Evolutionary conservation across 2,329 filamentous ascomycete genomes (phyloP), one percentile per base, ranked within the genome.

Genomic region (Alternaria arbusti): DNA sequence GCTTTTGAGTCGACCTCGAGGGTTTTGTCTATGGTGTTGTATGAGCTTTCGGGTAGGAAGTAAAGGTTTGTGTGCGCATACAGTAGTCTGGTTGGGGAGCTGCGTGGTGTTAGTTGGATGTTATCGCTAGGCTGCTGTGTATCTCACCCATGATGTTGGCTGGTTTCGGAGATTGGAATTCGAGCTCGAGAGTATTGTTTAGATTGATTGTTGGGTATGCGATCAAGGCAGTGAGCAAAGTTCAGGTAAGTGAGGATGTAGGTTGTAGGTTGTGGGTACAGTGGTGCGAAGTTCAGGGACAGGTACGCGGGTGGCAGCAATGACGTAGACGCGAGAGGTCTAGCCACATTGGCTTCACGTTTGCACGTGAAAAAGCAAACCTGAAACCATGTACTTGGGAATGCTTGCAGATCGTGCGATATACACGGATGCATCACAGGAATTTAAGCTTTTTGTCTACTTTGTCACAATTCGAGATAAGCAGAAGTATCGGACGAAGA

Each of bases 1-100:
- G 95, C 94, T 70, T 86, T 90, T 36, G 92, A 87, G 55, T 89
- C 78, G 64, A 97, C 81, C 67, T 91, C 91, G 54, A 97, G 89
- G 46, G 74, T 63, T 50, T 71, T 72, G 60, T 78, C 69, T 73
- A 26, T n/a, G 30, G 5, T 23, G 3, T 5, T 12, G 20, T 50
- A 50, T 61, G 15, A 66, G 62, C 23, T 45, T 51, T 10, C 12
- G 25, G 15, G 11, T 3, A 8, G 17, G 17, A n/a, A 8, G 10
- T 5, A 12, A 6, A 28, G 7, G 3, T 13, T 10, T 44, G 28
- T 17, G 44, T 28, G 57, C 20, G 51, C 67, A 59, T 73, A 75
- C 73, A 75, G 57, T 74, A 75, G 66, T 75, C 73, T 50, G 68
- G 60, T 59, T 64, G 46, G 40, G 70, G 65, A 57, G 68, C 67